Conservation (phyloP, 257 asterid genomes). For the Gentiana dahurica region DNA sequence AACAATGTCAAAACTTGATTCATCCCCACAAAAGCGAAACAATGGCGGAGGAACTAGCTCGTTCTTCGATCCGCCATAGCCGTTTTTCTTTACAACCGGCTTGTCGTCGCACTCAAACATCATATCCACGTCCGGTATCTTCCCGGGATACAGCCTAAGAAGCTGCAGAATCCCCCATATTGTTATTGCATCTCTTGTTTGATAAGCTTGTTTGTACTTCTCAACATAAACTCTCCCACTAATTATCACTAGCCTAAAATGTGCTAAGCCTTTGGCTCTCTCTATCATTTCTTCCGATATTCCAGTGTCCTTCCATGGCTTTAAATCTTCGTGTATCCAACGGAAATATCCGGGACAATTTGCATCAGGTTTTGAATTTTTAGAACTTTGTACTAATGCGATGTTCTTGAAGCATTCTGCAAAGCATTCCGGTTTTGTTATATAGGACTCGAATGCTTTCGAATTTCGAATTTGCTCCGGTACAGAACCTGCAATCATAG, state of each 20-base stretch:
- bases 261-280: constrained; percentile 29
- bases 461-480: constrained; percentile 13
- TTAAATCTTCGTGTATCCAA: constrained; percentile 86
- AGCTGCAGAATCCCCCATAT: constrained; percentile 89
- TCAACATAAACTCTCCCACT: constrained; percentile 47
- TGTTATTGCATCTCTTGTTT: constrained; percentile 74
- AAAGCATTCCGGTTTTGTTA: constrained; percentile 32
- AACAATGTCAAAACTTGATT: constrained; percentile 46
- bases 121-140: constrained; percentile 57
- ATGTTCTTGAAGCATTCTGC: constrained; percentile 34
- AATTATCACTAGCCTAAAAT: constrained; percentile 42
- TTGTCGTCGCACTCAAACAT: constrained; percentile 56
- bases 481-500: constrained; percentile 27
- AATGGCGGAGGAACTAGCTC: constrained; percentile 47
- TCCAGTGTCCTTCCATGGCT: constrained; percentile 61
- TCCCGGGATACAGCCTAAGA: constrained; percentile 59
- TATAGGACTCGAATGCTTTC: constrained; percentile 22
- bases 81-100: constrained; percentile 35
- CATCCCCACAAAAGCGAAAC: constrained; percentile 65
- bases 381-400: constrained; percentile 4
- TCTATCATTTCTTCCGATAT: constrained; percentile 48
- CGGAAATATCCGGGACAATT: constrained; percentile 62
- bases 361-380: constrained; percentile 9
- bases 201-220: constrained; percentile 41
- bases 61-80: constrained; percentile 11